phyloP scores from a whole-genome alignment of 2,329 filamentous ascomycete species.

The Raffaelea ambrosiae region DNA sequence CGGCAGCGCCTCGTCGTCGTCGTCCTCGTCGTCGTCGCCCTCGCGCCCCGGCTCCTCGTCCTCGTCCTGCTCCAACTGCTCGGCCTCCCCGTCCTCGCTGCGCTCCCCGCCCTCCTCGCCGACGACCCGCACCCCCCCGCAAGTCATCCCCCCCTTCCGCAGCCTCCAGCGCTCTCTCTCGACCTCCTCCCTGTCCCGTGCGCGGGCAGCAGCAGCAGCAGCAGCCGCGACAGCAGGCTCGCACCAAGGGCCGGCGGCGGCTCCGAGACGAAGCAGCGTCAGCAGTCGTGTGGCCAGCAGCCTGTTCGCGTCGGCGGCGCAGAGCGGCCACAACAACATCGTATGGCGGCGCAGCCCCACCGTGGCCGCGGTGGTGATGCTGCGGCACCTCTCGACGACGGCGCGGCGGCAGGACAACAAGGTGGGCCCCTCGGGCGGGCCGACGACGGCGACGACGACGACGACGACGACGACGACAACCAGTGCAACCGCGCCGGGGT shows the following conservation, averaged over 20 bases:
- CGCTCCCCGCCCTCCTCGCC: too few species aligned
- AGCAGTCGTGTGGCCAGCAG: background rate
- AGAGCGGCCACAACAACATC: slow-evolving; percentile 1
- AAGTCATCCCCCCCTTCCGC: too few species aligned
- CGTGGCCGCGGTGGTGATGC: background rate
- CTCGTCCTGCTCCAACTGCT: too few species aligned
- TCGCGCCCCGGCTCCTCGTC: background rate
- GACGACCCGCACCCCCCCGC: too few species aligned
- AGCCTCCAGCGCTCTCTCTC: too few species aligned
- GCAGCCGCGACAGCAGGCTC: background rate
- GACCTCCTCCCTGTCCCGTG: too few species aligned
- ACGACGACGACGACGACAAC: background rate
- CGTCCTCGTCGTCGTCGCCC: background rate
- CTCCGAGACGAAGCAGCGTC: background rate
- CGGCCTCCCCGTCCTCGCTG: too few species aligned
- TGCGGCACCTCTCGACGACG: slow-evolving; percentile 9
- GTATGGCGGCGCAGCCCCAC: slow-evolving; percentile 4
- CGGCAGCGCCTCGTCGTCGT: background rate
- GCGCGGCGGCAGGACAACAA: background rate
- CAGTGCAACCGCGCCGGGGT: slow-evolving; percentile 12
- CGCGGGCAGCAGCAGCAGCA: background rate
- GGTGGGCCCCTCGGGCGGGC: background rate
- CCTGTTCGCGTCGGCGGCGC: too few species aligned
- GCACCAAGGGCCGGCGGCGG: background rate
- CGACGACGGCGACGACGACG: background rate